Evolutionary conservation across 257 asterid genomes (phyloP).

Genomic region (Solanum raphanifolium): DNA sequence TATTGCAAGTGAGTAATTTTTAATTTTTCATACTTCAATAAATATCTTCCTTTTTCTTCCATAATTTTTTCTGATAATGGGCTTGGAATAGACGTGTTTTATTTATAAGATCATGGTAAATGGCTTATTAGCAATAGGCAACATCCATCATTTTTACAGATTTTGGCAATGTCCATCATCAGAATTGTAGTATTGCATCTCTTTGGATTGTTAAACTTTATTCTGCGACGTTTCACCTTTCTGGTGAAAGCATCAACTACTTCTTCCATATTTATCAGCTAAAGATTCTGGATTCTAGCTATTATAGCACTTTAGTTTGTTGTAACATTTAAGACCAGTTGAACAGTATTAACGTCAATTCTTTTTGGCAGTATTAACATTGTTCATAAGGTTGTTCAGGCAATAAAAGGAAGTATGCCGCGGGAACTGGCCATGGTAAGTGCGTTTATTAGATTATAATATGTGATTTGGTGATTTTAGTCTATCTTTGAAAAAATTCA

Average conservation of each 20-base stretch:
- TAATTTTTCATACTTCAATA: neutral
- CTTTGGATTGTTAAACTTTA: neutral
- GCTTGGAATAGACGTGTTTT: neutral
- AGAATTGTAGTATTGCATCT: neutral
- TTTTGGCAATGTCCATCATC: neutral
- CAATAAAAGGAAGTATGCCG: slow-evolving; percentile 74
- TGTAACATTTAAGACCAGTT: neutral
- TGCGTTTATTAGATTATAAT: neutral
- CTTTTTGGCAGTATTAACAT: slow-evolving; percentile 44
- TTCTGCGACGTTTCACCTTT: neutral
- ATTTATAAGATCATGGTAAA: neutral
- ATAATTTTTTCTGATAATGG: neutral
- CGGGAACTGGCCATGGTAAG: slow-evolving; percentile 81
- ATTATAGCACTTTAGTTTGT: neutral
- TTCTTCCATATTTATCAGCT: neutral
- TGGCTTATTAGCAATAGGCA: neutral
- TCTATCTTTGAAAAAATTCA: neutral
- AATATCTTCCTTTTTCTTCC: neutral
- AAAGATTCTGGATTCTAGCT: neutral
- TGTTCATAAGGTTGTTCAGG: slow-evolving; percentile 61
- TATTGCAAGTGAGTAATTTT: slow-evolving; percentile 56
- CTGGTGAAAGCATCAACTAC: neutral
- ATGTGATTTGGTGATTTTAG: neutral
- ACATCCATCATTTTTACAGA: neutral
- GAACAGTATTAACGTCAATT: neutral